Evolutionary conservation across 2,329 filamentous ascomycete species (phyloP), one percentile per base, ranked within the genome.

Genomic region (Xylariaceae sp.): DNA sequence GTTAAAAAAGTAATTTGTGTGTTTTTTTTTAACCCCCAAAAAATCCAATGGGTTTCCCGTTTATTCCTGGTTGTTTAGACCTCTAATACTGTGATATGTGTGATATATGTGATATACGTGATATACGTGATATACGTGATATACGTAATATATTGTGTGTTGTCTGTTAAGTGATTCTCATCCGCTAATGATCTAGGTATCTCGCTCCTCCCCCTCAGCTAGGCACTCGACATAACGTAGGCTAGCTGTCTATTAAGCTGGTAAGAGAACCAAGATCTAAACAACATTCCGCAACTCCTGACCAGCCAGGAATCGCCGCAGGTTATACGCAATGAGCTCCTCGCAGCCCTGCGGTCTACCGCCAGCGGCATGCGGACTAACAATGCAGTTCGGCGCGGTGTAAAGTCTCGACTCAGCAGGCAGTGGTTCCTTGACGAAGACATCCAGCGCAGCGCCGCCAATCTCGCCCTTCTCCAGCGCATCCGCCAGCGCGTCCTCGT

Each of bases 271-370:
- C 35, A 37, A 37, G 8, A 34, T 37, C 35, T 37, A 37, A 11
- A 80, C 73, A 37, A 75, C 64, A 63, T 87, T 87, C 73, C 74
- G 81, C 65, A 87, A 62, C 53, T 74, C 65, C 72, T 86, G 81
- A 1, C 76, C 76, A 1, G 83, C 82, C 59, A 83, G 60, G 63
- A 85, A 83, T 59, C 76, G 72, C 59, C 81, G 73, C 69, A 87
- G 60, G 61, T 87, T 87, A 55, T 81, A 76, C 41, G 79, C 77
- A 58, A 86, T 83, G 64, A 87, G 68, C 4, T 62, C 74, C 72
- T 85, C 82, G 0, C 78, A 73, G 3, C 77, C 81, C 68, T 84
- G 81, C 3, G 84, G 84, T 55, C 84, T 68, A 0, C 81, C 81
- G 2, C 81, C 81, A 0, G 81, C 81, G 0, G 80, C 79, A 58